These are phyloP conservation scores for Suillus fuscotomentosus DNA, from an alignment of 768 basidiomycete genomes.

Conservation along the genomic window DNA sequence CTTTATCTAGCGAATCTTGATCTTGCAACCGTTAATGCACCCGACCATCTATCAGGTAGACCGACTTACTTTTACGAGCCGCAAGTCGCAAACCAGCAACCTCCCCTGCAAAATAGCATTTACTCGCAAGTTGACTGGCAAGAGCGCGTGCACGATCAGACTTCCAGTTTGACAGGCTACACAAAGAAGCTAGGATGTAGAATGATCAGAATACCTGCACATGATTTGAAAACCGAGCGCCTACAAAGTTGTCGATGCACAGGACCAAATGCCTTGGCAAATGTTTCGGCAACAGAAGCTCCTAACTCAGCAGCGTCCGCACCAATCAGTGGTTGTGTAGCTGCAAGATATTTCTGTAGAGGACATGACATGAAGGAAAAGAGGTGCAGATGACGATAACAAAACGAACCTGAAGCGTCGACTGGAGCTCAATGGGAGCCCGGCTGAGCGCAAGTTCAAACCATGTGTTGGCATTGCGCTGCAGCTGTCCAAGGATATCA, in stretches of 20 bases:
- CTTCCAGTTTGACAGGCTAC: conserved; percentile 58
- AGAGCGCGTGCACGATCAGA: conserved; percentile 82
- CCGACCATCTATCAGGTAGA: neutral
- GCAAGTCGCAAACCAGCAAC: conserved; percentile 77
- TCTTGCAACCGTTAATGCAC: conserved; percentile 34
- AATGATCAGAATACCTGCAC: conserved; percentile 2
- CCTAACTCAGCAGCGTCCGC: conserved; percentile 85
- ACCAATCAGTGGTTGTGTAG: conserved; percentile 66
- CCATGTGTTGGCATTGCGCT: conserved; percentile 77
- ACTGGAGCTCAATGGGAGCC: conserved; percentile 90
- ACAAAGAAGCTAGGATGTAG: conserved; percentile 46
- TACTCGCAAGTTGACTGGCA: conserved; percentile 83
- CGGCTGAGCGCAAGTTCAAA: conserved; percentile 83
- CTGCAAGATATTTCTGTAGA: conserved; percentile 83
- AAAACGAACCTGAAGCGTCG: conserved; percentile 78
- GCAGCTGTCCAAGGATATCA: conserved; percentile 75
- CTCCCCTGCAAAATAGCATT: conserved; percentile 89
- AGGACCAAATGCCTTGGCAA: conserved; percentile 77
- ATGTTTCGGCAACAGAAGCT: conserved; percentile 84
- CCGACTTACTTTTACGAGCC: conserved; percentile 54
- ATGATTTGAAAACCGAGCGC: conserved; percentile 21
- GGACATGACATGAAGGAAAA: neutral
- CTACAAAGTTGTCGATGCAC: conserved; percentile 74
- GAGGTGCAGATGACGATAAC: neutral
- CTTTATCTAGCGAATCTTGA: conserved; percentile 56